These are phyloP conservation scores for Hymenoscyphus fructigenus DNA, from an alignment of 2,329 filamentous ascomycete species.

Conservation along the genomic window DNA sequence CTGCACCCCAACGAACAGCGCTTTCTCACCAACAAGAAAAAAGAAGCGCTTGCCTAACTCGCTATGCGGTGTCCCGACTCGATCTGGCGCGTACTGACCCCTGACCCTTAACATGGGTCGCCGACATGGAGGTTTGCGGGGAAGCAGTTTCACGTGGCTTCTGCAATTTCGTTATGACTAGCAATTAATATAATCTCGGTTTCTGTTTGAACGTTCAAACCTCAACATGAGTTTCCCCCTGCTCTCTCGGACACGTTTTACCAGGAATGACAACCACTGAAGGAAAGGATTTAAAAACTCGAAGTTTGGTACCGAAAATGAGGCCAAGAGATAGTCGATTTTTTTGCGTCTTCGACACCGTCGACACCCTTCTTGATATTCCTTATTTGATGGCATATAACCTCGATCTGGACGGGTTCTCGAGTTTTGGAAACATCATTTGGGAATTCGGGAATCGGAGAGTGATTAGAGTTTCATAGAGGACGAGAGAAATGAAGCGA, in stretches of 20 bases:
- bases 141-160: constrained; percentile 5
- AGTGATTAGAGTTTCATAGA: background rate
- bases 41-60: background rate
- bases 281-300: background rate
- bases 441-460: background rate
- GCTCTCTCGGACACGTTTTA: constrained; percentile 2
- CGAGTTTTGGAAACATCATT: background rate
- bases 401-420: background rate
- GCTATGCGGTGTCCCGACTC: constrained; percentile 3
- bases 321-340: background rate
- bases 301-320: constrained; percentile 1
- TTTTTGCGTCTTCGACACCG: background rate
- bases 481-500: background rate
- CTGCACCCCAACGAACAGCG: background rate
- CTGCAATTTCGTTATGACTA: constrained; percentile 3
- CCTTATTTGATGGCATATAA: constrained; percentile 3
- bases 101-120: background rate
- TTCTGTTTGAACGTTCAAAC: constrained; percentile 1
- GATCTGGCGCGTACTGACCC: background rate
- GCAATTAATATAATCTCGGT: constrained; percentile 5
- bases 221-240: background rate
- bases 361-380: background rate
- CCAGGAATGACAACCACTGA: background rate
- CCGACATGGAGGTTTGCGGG: background rate
- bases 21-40: background rate